Base-by-base conservation (phyloP, 106 monocot species). In the Dendrobium huoshanense region DNA sequence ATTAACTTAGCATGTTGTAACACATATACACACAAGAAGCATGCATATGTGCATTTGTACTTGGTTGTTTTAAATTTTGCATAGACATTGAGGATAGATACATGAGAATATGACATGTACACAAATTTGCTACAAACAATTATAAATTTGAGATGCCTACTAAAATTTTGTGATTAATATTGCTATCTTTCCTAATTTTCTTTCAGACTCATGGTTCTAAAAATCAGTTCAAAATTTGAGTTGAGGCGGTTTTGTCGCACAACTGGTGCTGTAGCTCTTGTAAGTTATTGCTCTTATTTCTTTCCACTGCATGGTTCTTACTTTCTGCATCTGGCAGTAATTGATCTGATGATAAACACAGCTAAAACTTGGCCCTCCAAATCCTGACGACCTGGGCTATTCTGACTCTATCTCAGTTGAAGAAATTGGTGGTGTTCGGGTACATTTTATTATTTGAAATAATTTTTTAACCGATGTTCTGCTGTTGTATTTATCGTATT, bases 151-250 rank as follows among this genome's bases (percentile, higher is more conserved):
- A 41, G 20, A 41, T n/a, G 42, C 4, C 20, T 74, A n/a, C 74
- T 8, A 74, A 42, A 13, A 43, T 74, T 4, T 47, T 79, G 6
- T 67, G 29, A 76, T 22, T 47, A 56, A 20, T 41, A 25, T 80
- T 59, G 40, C 27, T 41, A 54, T 56, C 54, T 79, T 83, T 76
- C 13, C 5, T 5, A 24, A 18, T 48, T 25, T 83, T 40, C 78
- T 73, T 79, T 41, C 90, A 99, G 98, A 81, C 89, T 99, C 40
- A 95, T 99, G 98, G 92, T 99, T 73, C 77, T 99, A 75, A 99
- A 95, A 84, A 95, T 99, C 19, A 95, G 93, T 78, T 99, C 95
- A 56, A 95, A 99, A 67, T 99, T 99, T 85, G 98, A 99, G 81
- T 81, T 99, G 41, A 72, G 98, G 65, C 89, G 95, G 70, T 91